phyloP scores from a whole-genome alignment of 108 stramenopile species.

The Halocafeteria seosinensis region DNA sequence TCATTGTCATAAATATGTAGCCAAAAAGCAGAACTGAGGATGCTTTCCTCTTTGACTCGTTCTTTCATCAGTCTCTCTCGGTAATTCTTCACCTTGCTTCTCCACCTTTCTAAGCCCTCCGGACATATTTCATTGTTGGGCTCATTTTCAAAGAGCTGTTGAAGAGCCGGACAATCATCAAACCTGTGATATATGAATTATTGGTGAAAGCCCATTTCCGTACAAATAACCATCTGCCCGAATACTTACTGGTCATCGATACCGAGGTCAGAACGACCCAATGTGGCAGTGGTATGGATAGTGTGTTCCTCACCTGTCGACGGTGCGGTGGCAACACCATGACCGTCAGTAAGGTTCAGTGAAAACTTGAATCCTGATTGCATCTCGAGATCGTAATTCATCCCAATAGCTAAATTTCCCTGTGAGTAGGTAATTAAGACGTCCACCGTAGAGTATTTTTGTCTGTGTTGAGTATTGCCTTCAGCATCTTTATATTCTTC shows the following conservation, averaged over 20 bases:
- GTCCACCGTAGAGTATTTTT: neutral
- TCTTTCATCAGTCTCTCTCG: neutral
- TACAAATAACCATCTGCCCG: too few relatives aligned
- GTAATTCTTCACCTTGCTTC: neutral
- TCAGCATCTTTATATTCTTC: neutral
- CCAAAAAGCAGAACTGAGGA: neutral
- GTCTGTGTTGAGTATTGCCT: neutral
- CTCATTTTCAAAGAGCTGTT: too few relatives aligned
- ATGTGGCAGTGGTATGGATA: neutral
- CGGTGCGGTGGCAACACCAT: neutral
- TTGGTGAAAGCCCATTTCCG: too few relatives aligned
- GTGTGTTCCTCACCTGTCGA: neutral
- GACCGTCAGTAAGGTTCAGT: neutral
- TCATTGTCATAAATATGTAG: neutral
- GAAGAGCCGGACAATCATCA: neutral
- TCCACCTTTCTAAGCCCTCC: too few relatives aligned
- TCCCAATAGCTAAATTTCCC: neutral
- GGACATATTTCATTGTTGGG: too few relatives aligned
- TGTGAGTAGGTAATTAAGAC: neutral
- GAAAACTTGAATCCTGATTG: neutral
- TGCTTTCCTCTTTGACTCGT: neutral
- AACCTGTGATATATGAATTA: neutral
- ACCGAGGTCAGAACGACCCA: too few relatives aligned
- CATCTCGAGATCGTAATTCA: neutral
- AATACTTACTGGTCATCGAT: too few relatives aligned